Evolutionary conservation across 2,329 filamentous ascomycete genomes (phyloP), one percentile per base, ranked within the genome.

Genomic region (Alternaria viburni): DNA sequence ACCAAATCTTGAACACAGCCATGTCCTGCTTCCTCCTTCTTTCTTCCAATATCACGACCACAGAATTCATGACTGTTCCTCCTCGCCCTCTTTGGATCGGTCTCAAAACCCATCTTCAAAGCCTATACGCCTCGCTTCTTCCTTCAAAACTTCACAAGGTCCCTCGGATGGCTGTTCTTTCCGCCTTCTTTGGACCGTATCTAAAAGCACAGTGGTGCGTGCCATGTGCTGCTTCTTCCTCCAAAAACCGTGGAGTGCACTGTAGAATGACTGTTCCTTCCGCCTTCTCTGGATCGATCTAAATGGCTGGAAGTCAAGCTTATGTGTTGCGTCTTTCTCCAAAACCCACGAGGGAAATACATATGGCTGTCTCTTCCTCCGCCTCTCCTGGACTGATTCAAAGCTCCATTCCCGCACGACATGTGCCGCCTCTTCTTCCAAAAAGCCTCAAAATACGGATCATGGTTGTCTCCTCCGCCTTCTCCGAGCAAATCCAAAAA

Each of bases 81-180:
- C 36, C 36, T 41, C 36, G 36, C 36, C 9, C 11, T 41, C n/a
- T 41, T 9, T 41, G 36, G n/a, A 17, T 17, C 36, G n/a, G 5
- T 41, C n/a, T 41, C n/a, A 17, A 41, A 41, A n/a, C n/a, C n/a
- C n/a, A n/a, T n/a, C n/a, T n/a, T n/a, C n/a, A n/a, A n/a, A n/a
- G n/a, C n/a, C n/a, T n/a, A n/a, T n/a, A n/a, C n/a, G n/a, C n/a
- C 32, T 41, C 36, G 36, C 9, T 41, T 41, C 9, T 41, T 41
- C 36, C 9, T 17, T 9, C 9, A 41, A 41, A 36, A 5, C 3
- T 10, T 0, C 2, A 1, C 7, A 9, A 36, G 2, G 7, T n/a
- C 32, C 1, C 0, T 0, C 1, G 0, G 0, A 10, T 36, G 32
- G 5, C 32, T 36, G 1, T 36, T n/a, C 13, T n/a, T 36, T 36